Evolutionary conservation across 2,329 filamentous ascomycete species (phyloP).

Genomic region (Fusarium piperis): DNA sequence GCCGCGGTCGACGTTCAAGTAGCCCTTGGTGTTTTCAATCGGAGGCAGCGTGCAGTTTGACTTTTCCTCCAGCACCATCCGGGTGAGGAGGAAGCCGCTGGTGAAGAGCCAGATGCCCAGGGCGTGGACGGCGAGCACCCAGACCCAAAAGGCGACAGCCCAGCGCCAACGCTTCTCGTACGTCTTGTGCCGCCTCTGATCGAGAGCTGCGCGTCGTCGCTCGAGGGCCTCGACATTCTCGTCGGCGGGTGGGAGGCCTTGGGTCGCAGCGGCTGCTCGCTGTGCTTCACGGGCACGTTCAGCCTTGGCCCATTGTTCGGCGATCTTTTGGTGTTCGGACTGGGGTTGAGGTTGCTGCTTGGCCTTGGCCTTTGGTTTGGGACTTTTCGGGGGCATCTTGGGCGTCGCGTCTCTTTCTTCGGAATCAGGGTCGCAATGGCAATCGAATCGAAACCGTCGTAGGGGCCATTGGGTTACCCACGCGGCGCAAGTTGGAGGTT

Average conservation of each 20-base stretch:
- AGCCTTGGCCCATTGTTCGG: slow-evolving; percentile 63
- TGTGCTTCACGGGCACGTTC: slow-evolving; percentile 59
- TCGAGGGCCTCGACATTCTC: slow-evolving; percentile 53
- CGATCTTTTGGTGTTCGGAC: slow-evolving; percentile 63
- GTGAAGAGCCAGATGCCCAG: slow-evolving; percentile 92
- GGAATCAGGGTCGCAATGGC: slow-evolving; percentile 26
- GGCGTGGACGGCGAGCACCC: slow-evolving; percentile 78
- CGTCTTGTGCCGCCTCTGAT: slow-evolving; percentile 57
- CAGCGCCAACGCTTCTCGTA: slow-evolving; percentile 66
- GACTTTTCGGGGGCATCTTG: slow-evolving; percentile 43
- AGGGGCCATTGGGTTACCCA: slow-evolving; percentile 42
- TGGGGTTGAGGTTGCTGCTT: slow-evolving; percentile 27
- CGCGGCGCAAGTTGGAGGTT: slow-evolving; percentile 9
- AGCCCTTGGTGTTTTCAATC: slow-evolving; percentile 58
- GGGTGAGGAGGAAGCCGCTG: slow-evolving; percentile 91
- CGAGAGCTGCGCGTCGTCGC: slow-evolving; percentile 57
- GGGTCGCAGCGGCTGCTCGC: slow-evolving; percentile 47
- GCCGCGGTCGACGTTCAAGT: slow-evolving; percentile 65
- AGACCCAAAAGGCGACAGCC: slow-evolving; percentile 74
- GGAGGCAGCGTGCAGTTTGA: slow-evolving; percentile 77
- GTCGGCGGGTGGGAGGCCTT: slow-evolving; percentile 45
- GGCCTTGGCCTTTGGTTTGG: slow-evolving; percentile 41
- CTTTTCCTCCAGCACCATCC: slow-evolving; percentile 80
- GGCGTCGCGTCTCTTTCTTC: background rate
- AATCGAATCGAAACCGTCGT: slow-evolving; percentile 17